These are phyloP conservation scores for Trypanosoma caninum DNA, from an alignment of 208 protist genomes.

Conservation along the genomic window DNA sequence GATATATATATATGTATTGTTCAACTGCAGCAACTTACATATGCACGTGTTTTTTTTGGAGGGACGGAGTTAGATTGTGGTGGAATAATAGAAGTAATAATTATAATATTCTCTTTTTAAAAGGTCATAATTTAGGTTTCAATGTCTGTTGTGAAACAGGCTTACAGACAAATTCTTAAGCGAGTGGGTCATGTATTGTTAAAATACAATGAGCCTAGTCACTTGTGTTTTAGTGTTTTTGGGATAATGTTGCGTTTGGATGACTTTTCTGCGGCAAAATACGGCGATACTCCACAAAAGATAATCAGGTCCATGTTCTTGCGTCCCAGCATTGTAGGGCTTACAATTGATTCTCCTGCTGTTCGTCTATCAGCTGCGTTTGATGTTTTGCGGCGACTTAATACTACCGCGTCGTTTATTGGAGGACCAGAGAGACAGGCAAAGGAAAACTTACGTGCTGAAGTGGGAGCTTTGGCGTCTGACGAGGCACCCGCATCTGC, in stretches of 20 bases:
- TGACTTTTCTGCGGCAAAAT: slow-evolving; percentile 71
- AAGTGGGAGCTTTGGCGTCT: neutral
- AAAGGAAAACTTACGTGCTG: neutral
- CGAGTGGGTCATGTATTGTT: slow-evolving; percentile 25
- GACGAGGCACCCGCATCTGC: neutral
- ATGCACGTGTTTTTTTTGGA: too few species aligned
- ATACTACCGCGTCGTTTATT: slow-evolving; percentile 23
- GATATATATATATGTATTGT: too few species aligned
- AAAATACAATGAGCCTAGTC: slow-evolving; percentile 44
- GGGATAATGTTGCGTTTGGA: slow-evolving; percentile 45
- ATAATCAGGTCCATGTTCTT: slow-evolving; percentile 62
- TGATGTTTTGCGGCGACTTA: slow-evolving; percentile 49
- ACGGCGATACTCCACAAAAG: slow-evolving; percentile 34
- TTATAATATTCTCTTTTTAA: neutral
- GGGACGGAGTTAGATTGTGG: too few species aligned
- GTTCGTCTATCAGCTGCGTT: slow-evolving; percentile 58
- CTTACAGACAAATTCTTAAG: slow-evolving; percentile 74
- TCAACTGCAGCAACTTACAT: too few species aligned
- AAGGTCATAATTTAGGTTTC: neutral
- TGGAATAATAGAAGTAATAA: too few species aligned
- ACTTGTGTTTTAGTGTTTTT: slow-evolving; percentile 72
- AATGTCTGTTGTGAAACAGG: slow-evolving; percentile 62
- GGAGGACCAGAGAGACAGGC: neutral
- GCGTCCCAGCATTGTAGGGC: slow-evolving; percentile 39
- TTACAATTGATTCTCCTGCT: slow-evolving; percentile 33